Base-by-base conservation (phyloP, 345 rosid species). In the Eucalyptus victrix region DNA sequence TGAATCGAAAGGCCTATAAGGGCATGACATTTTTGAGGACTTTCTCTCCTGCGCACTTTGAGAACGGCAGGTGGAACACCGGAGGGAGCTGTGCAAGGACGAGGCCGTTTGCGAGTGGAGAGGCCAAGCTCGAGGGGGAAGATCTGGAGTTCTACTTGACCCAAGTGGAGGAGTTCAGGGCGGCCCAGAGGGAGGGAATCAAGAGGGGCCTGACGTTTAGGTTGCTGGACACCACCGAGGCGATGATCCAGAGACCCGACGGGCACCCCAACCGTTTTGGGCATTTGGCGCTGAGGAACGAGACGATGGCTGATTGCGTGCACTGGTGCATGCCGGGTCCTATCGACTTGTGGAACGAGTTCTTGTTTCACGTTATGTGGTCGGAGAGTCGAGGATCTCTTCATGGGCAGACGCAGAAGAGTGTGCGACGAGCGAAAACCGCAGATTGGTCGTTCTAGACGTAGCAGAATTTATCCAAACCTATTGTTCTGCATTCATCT, bases 301-400 rank as follows among this genome's bases (percentile, higher is more conserved):
- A 45, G 58, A 65, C 88, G n/a, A 88, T 90, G 88, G 88, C 86
- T 47, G 94, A 93, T 83, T 91, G 93, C 86, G 88, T 93, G 40
- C 94, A 92, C 34, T 93, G 94, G 95, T 93, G 95, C 88, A 30
- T 93, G 90, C 94, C 94, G 6, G 94, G 95, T 58, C 94, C 95
- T 2, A 88, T 92, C 30, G 95, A 93, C 87, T 53, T 94, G 45
- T 93, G 93, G 94, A 92, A 91, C 89, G 93, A 93, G 89, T 88
- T 92, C 88, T 90, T 93, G 80, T 90, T 91, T 91, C 86, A 91
- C 85, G 58, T 92, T 89, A 30, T 90, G 90, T 87, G 42, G 86
- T 30, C 40, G n/a, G 89, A 87, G 53, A 60, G 83, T 34, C 30
- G 50, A 34, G 34, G 30, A 56, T 90, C 49, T 53, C 37, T 15